Evolutionary conservation across 257 asterid species (phyloP).

Genomic region (Ilex aquifolium): DNA sequence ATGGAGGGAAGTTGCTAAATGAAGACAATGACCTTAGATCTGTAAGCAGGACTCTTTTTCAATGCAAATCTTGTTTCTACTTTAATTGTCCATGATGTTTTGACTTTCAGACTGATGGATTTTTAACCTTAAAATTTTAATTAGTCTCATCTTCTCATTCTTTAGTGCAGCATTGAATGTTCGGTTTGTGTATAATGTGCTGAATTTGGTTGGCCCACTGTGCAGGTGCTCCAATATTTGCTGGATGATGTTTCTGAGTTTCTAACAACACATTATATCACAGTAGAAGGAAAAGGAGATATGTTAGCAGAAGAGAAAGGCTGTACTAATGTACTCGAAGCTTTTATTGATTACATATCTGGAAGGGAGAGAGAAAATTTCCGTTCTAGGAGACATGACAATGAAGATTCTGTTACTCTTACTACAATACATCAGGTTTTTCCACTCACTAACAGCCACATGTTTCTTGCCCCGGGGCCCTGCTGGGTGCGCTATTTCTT

Average conservation of each 20-base stretch:
- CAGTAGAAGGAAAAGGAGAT: slow-evolving; percentile 28
- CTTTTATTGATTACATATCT: slow-evolving; percentile 75
- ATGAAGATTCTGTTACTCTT: slow-evolving; percentile 83
- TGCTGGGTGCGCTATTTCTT: slow-evolving; percentile 5
- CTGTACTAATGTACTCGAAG: slow-evolving; percentile 52
- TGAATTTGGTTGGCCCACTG: slow-evolving; percentile 14
- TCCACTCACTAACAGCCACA: slow-evolving; percentile 13
- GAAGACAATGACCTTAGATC: slow-evolving; percentile 91
- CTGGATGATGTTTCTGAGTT: slow-evolving; percentile 87
- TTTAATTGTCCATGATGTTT: slow-evolving; percentile 7
- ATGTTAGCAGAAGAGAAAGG: slow-evolving; percentile 43
- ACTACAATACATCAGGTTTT: slow-evolving; percentile 97
- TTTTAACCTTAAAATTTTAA: not conserved
- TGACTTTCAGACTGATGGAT: slow-evolving; percentile 1
- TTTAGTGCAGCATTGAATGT: slow-evolving; percentile 3
- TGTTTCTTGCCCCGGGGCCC: not conserved
- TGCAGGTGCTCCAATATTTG: slow-evolving; percentile 89
- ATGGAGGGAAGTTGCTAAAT: slow-evolving; percentile 87
- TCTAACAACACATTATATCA: slow-evolving; percentile 42
- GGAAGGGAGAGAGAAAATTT: slow-evolving; percentile 80
- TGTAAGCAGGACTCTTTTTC: slow-evolving; percentile 45
- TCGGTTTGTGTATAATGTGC: slow-evolving; percentile 3
- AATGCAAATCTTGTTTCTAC: slow-evolving; percentile 2
- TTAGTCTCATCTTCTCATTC: not conserved
- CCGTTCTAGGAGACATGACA: slow-evolving; percentile 70